A percentile compares a stretch with the other conserved stretches of the same genome.
Evolutionary conservation across 164 flowering plant genomes (phyloP).

Genomic region (Magnolia changhungtana): DNA sequence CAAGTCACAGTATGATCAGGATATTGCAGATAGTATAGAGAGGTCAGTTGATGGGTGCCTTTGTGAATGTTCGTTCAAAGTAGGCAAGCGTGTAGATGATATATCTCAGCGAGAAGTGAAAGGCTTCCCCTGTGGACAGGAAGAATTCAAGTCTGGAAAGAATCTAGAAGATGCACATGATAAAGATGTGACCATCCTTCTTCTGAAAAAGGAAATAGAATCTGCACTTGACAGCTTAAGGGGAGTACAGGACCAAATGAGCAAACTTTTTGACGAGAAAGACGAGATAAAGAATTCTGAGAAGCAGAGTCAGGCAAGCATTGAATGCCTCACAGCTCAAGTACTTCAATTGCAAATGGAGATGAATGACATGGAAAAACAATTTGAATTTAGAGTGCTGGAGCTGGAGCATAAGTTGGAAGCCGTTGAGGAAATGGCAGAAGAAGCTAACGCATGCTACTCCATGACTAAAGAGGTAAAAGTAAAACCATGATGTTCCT

Average conservation of each 20-base stretch:
- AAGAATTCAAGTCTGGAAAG: conserved; percentile 16
- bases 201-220: conserved; percentile 70
- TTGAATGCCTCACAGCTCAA: conserved; percentile 37
- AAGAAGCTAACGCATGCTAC: conserved; percentile 42
- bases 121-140: conserved; percentile 12
- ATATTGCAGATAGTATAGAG: conserved; percentile 2
- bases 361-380: conserved; percentile 41
- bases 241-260: conserved; percentile 62
- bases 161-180: conserved; percentile 20
- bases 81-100: conserved; percentile 9
- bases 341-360: conserved; percentile 38
- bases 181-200: conserved; percentile 44
- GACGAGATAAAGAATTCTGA: conserved; percentile 48
- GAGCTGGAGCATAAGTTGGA: conserved; percentile 43
- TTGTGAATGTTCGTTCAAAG: conserved; percentile 8
- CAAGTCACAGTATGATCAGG: conserved; percentile 8
- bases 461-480: conserved; percentile 55
- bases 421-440: conserved; percentile 29
- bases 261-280: conserved; percentile 49
- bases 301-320: conserved; percentile 29
- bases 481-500: not conserved
- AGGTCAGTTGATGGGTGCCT: not conserved
- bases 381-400: conserved; percentile 30
- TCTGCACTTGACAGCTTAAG: conserved; percentile 58
- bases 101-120: not conserved